Percentiles rank a stretch among this genome's conserved stretches.
phyloP scores from a whole-genome alignment of 345 rosid species.

The Bruguiera parviflora region DNA sequence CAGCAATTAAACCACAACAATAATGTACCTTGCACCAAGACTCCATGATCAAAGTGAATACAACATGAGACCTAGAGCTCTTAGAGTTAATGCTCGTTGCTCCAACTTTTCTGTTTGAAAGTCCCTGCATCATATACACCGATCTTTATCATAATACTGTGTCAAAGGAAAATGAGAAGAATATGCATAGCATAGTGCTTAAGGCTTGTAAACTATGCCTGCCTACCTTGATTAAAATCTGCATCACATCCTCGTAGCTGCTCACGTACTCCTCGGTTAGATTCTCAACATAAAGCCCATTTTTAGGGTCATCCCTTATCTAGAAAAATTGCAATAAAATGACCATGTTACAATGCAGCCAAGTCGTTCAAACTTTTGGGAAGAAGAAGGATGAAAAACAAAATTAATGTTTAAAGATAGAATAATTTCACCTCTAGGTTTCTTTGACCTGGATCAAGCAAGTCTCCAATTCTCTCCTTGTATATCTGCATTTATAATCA shows the following conservation, averaged over 20 bases:
- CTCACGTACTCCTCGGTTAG: conserved; percentile 83
- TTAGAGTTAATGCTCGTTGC: conserved; percentile 88
- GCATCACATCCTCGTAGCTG: conserved; percentile 78
- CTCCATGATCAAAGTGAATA: conserved; percentile 63
- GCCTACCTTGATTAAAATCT: conserved; percentile 81
- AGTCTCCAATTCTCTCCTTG: conserved; percentile 87
- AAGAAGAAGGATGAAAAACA: neutral
- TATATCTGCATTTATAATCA: conserved; percentile 50
- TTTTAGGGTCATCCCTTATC: conserved; percentile 80
- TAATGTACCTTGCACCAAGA: conserved; percentile 76
- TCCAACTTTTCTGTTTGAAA: conserved; percentile 92
- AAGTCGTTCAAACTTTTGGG: too few relatives aligned
- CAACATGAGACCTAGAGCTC: conserved; percentile 92
- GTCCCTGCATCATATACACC: conserved; percentile 51
- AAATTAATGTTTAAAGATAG: conserved; percentile 2
- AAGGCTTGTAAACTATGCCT: neutral
- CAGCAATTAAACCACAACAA: conserved; percentile 1
- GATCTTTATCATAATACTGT: neutral
- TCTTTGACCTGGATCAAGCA: conserved; percentile 87
- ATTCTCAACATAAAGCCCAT: conserved; percentile 78
- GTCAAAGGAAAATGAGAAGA: neutral
- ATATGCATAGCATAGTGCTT: neutral
- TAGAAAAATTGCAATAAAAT: conserved; percentile 28
- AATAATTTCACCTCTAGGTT: conserved; percentile 64
- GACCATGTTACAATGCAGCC: neutral